Base-by-base conservation (phyloP, 2,329 filamentous ascomycete genomes). In the Aspergillus ibericus region DNA sequence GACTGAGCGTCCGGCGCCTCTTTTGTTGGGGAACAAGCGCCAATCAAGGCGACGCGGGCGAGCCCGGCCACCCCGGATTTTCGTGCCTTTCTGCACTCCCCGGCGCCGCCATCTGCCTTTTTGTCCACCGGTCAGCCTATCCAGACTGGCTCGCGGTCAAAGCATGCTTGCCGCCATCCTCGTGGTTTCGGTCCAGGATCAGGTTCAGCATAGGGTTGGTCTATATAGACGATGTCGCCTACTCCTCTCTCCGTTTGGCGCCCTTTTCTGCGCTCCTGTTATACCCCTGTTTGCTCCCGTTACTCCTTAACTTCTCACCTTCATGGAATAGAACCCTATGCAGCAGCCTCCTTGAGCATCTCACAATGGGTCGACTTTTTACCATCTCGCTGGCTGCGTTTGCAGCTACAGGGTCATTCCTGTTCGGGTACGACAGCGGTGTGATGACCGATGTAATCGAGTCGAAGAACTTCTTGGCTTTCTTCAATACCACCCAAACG, bases 391-490 rank as follows among this genome's bases (percentile, higher is more conserved):
- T 61, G 50, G 59, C 59, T 34, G 38, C 36, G 7, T 61, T 61
- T 56, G 59, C 59, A n/a, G 59, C 59, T 18, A 61, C 59, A 4
- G 59, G 77, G 60, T 78, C 66, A 5, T 71, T 71, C 35, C 56
- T 71, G 20, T 68, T 63, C 32, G 64, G 81, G 27, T 82, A 83
- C 67, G 77, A 79, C 63, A 72, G 72, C 4, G 65, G 65, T 57
- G 65, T 67, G 4, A 67, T 67, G 65, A 67, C 65, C 13, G 65
- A 84, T 68, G 84, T 85, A 59, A 84, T 85, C 55, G 77, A 79
- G n/a, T 82, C 80, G 9, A 75, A 78, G 27, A 76, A 84, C 64
- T 88, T 88, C 70, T 78, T 87, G 16, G 59, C 68, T 1, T 85
- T 82, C 67, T 88, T 88, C 73, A 75, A 85, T 38, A 83, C 82